phyloP scores from a whole-genome alignment of 2,329 filamentous ascomycete species.

The Alternaria angustiovoidea region DNA sequence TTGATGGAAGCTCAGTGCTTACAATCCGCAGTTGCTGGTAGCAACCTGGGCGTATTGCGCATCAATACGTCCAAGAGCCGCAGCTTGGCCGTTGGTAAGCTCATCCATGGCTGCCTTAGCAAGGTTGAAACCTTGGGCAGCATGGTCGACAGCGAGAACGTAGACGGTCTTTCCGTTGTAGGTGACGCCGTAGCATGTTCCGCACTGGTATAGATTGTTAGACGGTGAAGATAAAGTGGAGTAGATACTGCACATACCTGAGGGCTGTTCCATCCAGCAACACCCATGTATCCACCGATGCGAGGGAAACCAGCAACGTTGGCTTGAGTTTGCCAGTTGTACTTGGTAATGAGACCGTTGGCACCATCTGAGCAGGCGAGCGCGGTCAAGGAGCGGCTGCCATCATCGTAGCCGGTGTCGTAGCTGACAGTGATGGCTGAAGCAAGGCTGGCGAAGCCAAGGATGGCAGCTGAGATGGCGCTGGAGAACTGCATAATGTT shows the following conservation, averaged over 20 bases:
- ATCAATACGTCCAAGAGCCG: slow-evolving; percentile 55
- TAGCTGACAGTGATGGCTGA: slow-evolving; percentile 68
- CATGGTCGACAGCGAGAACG: slow-evolving; percentile 59
- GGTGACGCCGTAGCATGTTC: slow-evolving; percentile 61
- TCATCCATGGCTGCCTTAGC: slow-evolving; percentile 58
- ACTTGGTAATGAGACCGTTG: slow-evolving; percentile 71
- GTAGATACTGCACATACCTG: slow-evolving; percentile 28
- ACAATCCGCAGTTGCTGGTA: slow-evolving; percentile 47
- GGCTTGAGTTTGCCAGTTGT: slow-evolving; percentile 63
- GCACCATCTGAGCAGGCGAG: slow-evolving; percentile 73
- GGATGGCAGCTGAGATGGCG: slow-evolving; percentile 32
- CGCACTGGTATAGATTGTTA: slow-evolving; percentile 52
- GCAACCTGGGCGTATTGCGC: slow-evolving; percentile 50
- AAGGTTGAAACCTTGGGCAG: slow-evolving; percentile 60
- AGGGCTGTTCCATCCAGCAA: slow-evolving; percentile 56
- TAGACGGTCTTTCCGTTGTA: slow-evolving; percentile 59
- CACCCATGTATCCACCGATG: slow-evolving; percentile 60
- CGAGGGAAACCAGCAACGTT: slow-evolving; percentile 57
- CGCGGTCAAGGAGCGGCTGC: slow-evolving; percentile 60
- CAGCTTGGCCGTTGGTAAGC: slow-evolving; percentile 58
- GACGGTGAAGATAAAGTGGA: neutral
- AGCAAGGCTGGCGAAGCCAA: slow-evolving; percentile 40
- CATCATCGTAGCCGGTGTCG: slow-evolving; percentile 74
- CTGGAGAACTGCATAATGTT: slow-evolving; percentile 47
- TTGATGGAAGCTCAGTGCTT: slow-evolving; percentile 2